phyloP scores from a whole-genome alignment of 2,329 filamentous ascomycete species.

The Talaromyces sp. region DNA sequence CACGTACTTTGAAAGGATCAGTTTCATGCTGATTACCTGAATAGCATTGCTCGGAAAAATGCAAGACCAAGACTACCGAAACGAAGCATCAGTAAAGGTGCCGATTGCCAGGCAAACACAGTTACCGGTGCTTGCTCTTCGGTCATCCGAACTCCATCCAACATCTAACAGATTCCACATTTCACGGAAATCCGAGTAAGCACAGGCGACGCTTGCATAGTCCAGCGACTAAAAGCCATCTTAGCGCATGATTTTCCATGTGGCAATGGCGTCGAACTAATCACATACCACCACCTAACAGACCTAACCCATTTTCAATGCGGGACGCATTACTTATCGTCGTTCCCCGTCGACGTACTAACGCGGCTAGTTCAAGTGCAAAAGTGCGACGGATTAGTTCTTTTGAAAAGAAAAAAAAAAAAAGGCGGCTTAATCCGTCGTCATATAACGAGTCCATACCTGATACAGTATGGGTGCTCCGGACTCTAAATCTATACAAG shows the following conservation, averaged over 20 bases:
- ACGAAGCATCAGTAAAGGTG: neutral
- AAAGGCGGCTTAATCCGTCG: neutral
- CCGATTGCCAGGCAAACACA: neutral
- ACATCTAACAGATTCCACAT: neutral
- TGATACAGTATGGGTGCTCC: neutral
- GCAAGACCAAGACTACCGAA: neutral
- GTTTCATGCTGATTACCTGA: neutral
- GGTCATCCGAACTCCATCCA: neutral
- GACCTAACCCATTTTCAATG: neutral
- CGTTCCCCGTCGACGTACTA: neutral
- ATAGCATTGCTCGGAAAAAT: neutral
- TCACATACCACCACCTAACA: neutral
- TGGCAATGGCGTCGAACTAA: slow-evolving; percentile 7
- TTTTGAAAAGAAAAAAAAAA: neutral
- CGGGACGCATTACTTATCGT: neutral
- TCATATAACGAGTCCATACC: neutral
- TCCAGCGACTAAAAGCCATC: no score
- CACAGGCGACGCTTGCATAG: neutral
- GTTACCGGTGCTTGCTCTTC: neutral
- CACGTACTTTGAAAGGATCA: neutral
- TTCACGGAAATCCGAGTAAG: neutral
- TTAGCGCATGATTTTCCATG: slow-evolving; percentile 11
- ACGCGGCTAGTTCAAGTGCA: neutral
- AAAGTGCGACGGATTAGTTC: neutral
- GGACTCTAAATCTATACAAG: neutral